Conservation (phyloP, 768 basidiomycete genomes). For the Coprinopsis sp. region DNA sequence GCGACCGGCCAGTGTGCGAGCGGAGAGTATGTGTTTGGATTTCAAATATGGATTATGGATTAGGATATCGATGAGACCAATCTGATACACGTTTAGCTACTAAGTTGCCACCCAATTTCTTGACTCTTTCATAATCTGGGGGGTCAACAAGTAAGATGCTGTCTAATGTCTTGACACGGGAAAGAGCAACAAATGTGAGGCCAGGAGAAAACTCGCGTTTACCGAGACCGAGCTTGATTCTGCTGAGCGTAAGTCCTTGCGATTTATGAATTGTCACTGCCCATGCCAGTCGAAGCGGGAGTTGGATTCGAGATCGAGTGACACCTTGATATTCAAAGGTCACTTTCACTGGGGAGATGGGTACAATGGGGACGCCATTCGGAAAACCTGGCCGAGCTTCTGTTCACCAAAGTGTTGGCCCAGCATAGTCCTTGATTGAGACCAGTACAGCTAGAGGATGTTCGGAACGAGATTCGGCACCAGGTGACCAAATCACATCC, state of each 20-base stretch:
- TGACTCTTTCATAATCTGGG: too few species aligned
- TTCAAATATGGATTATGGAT: too few species aligned
- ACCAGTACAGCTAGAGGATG: conserved; percentile 9
- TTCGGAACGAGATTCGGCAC: background rate
- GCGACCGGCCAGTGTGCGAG: too few species aligned
- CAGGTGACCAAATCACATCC: conserved; percentile 4
- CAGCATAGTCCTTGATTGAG: conserved; percentile 5
- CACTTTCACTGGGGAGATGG: conserved; percentile 14
- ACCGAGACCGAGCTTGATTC: background rate
- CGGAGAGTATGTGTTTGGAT: too few species aligned
- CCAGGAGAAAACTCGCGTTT: background rate
- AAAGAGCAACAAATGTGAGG: too few species aligned
- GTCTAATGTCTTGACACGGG: too few species aligned
- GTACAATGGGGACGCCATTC: conserved; percentile 1
- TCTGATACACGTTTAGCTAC: too few species aligned
- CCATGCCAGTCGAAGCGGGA: background rate
- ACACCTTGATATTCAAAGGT: too few species aligned
- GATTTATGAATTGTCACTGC: conserved; percentile 1
- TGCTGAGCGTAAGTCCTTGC: background rate
- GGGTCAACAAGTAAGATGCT: too few species aligned
- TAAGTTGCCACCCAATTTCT: too few species aligned
- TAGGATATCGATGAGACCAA: too few species aligned
- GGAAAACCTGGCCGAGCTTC: conserved; percentile 1
- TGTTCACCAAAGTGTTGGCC: conserved; percentile 3
- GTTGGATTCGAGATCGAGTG: too few species aligned